These are phyloP conservation scores for Lophiostoma macrostomum DNA, from an alignment of 495 filamentous ascomycete species.

Conservation along the genomic window DNA sequence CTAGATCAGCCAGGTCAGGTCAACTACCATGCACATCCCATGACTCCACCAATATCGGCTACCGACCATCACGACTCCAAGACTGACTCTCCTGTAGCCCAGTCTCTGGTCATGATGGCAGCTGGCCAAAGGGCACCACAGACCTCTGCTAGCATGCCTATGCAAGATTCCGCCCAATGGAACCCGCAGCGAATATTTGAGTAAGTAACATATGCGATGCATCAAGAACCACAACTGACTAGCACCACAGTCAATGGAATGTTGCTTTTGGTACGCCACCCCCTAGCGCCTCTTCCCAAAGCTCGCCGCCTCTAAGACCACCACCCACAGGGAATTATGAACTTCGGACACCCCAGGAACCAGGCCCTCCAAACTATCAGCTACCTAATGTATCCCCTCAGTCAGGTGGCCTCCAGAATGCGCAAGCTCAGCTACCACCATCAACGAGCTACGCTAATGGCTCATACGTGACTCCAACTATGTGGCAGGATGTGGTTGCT, in stretches of 20 bases:
- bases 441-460: constrained; percentile 28
- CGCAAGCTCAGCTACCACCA: constrained; percentile 19
- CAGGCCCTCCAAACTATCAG: constrained; percentile 26
- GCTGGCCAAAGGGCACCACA: constrained; percentile 51
- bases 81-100: constrained; percentile 74
- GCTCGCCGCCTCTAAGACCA: constrained; percentile 41
- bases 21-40: constrained; percentile 71
- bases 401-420: constrained; percentile 9
- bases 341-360: constrained; percentile 27
- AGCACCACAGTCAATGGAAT: constrained; percentile 72
- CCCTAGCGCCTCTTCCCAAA: constrained; percentile 33
- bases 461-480: constrained; percentile 81
- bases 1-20: constrained; percentile 60
- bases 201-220: constrained; percentile 54
- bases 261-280: constrained; percentile 74
- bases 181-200: constrained; percentile 92
- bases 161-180: constrained; percentile 73
- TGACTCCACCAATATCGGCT: constrained; percentile 78
- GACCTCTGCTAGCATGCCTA: constrained; percentile 51
- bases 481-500: constrained; percentile 96
- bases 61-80: constrained; percentile 72
- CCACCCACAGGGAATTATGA: constrained; percentile 38
- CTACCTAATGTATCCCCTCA: constrained; percentile 28
- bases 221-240: neutral
- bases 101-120: constrained; percentile 74